These are phyloP conservation scores for Rhodomyrtus tomentosa DNA, from an alignment of 345 rosid species.

Conservation along the genomic window DNA sequence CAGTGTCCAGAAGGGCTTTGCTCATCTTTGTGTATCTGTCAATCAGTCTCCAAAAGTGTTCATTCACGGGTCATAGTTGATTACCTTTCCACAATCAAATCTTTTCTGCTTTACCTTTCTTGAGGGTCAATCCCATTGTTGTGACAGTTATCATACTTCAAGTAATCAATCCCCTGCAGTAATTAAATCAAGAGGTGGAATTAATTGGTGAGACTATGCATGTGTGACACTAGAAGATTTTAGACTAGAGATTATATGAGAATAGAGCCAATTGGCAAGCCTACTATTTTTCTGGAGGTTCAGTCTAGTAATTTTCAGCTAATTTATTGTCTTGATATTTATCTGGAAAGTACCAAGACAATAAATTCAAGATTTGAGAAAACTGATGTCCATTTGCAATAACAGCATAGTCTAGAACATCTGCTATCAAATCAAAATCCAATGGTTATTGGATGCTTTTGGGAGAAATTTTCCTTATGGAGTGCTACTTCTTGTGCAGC, in stretches of 20 bases:
- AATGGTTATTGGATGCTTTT: background rate
- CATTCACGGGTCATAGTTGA: background rate
- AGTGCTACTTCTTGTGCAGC: background rate
- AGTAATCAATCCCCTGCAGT: constrained; percentile 25
- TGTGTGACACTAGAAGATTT: background rate
- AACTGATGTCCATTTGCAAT: background rate
- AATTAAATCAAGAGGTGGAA: background rate
- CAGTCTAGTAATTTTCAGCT: background rate
- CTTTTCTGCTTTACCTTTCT: constrained; percentile 4
- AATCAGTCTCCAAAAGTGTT: background rate
- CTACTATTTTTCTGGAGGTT: background rate
- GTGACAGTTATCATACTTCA: constrained; percentile 28
- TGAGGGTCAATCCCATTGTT: constrained; percentile 13
- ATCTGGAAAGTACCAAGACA: background rate
- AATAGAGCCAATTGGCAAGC: background rate
- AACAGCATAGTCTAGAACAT: background rate
- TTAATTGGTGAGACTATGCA: background rate
- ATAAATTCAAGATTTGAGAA: background rate
- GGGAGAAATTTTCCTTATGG: background rate
- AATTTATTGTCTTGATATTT: background rate
- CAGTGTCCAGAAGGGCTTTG: constrained; percentile 16
- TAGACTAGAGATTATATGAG: background rate
- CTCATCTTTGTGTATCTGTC: constrained; percentile 18
- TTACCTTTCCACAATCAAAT: background rate
- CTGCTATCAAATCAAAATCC: background rate